Conservation (phyloP, 2,329 filamentous ascomycete genomes). For the Hypoxylon sp. region DNA sequence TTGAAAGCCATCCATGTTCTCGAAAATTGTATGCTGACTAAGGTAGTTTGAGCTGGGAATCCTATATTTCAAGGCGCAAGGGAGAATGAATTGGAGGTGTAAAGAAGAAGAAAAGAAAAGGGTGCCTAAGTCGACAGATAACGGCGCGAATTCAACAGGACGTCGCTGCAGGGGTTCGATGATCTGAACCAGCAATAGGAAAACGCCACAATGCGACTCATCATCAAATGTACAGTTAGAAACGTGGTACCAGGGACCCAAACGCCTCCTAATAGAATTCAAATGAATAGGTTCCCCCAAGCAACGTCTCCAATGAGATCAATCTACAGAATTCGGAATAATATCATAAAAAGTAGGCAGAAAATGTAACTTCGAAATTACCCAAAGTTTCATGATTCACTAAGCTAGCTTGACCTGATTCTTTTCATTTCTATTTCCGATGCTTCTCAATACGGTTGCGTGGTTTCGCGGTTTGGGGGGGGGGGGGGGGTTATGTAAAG, state of each 20-base stretch:
- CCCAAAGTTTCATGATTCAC: not conserved
- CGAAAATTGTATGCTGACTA: not conserved
- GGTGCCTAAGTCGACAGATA: not conserved
- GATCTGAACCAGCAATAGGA: not conserved
- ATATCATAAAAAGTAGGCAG: not conserved
- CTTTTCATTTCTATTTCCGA: not conserved
- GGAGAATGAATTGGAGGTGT: not conserved
- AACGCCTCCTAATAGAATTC: not conserved
- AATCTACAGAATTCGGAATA: not conserved
- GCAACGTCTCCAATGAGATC: not conserved
- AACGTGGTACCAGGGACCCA: not conserved
- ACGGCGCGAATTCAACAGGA: not conserved
- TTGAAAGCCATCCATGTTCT: slow-evolving; percentile 4
- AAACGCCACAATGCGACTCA: not conserved
- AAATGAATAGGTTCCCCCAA: not conserved
- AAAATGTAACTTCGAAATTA: not conserved
- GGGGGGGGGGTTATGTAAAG: not conserved
- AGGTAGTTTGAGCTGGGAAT: not conserved
- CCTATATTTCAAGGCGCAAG: not conserved
- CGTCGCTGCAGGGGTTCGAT: not conserved
- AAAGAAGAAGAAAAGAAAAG: not conserved
- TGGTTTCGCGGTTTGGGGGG: not conserved
- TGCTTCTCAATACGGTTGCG: not conserved
- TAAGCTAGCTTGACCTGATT: not conserved
- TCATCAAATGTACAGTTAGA: slow-evolving; percentile 1